Evolutionary conservation across 2,329 filamentous ascomycete species (phyloP).

Genomic region (Cordyceps fumosorosea): DNA sequence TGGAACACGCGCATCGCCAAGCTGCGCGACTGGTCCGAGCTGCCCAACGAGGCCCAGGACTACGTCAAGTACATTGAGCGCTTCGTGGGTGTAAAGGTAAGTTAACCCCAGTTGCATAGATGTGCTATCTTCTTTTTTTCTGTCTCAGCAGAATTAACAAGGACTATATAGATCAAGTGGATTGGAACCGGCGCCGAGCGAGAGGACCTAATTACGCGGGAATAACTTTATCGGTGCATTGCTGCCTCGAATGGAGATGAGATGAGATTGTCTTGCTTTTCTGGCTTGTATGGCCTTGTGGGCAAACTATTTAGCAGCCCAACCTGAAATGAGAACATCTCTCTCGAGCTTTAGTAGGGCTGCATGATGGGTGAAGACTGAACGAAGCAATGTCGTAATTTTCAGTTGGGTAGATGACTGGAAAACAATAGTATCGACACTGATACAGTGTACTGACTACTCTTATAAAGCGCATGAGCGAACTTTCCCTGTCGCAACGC

Average conservation of each 20-base stretch:
- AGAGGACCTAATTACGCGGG: slow-evolving; percentile 1
- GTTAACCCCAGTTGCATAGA: background rate
- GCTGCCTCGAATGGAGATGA: background rate
- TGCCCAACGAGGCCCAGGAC: slow-evolving; percentile 54
- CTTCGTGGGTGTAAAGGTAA: background rate
- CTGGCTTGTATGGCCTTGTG: too few relatives aligned
- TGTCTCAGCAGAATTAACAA: background rate
- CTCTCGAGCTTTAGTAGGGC: too few relatives aligned
- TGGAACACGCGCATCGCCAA: slow-evolving; percentile 58
- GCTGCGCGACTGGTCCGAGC: slow-evolving; percentile 40
- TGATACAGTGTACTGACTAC: too few relatives aligned
- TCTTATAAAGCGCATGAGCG: too few relatives aligned
- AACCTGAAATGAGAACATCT: too few relatives aligned
- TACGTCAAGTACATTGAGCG: slow-evolving; percentile 38
- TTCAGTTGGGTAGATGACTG: too few relatives aligned
- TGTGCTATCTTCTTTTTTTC: background rate
- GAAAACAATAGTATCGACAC: too few relatives aligned
- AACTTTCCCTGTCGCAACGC: too few relatives aligned
- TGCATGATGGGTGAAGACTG: too few relatives aligned
- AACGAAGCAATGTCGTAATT: too few relatives aligned
- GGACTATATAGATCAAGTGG: slow-evolving; percentile 1
- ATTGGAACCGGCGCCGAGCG: background rate
- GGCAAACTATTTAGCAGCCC: too few relatives aligned
- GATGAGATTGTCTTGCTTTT: too few relatives aligned
- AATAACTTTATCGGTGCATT: background rate